Evolutionary conservation across 2,329 filamentous ascomycete species (phyloP).

Genomic region (Cercospora canescens): DNA sequence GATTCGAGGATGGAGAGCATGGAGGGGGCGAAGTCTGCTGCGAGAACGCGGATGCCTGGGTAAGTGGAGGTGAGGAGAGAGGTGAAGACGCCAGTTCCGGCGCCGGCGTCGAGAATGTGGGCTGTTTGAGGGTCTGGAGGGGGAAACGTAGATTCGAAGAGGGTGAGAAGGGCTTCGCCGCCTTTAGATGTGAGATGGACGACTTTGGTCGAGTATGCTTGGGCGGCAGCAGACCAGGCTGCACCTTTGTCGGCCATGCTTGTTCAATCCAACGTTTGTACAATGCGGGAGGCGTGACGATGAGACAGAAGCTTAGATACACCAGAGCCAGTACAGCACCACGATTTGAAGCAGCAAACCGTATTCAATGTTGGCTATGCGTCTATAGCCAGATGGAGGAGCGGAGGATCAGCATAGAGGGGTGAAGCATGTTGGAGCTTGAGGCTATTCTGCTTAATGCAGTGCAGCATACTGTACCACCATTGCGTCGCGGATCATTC

Average conservation of each 20-base stretch:
- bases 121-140: background rate
- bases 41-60: conserved; percentile 4
- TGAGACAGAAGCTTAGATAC: background rate
- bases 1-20: conserved; percentile 9
- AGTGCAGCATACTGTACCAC: background rate
- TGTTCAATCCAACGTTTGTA: background rate
- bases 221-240: conserved; percentile 9
- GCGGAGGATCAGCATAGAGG: background rate
- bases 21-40: conserved; percentile 3
- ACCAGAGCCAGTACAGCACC: no score
- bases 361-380: background rate
- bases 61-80: background rate
- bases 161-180: conserved; percentile 7
- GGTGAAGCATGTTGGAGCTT: background rate
- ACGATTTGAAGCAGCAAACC: background rate
- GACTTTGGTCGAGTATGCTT: conserved; percentile 3
- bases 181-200: conserved; percentile 3
- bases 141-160: background rate
- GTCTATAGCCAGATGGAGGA: no score
- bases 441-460: background rate
- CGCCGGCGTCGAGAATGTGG: conserved; percentile 14
- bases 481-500: background rate
- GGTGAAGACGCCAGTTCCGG: conserved; percentile 14
- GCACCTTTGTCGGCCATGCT: conserved; percentile 4
- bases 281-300: background rate